phyloP scores from a whole-genome alignment of 257 asterid species.

The Solanum commersonii region DNA sequence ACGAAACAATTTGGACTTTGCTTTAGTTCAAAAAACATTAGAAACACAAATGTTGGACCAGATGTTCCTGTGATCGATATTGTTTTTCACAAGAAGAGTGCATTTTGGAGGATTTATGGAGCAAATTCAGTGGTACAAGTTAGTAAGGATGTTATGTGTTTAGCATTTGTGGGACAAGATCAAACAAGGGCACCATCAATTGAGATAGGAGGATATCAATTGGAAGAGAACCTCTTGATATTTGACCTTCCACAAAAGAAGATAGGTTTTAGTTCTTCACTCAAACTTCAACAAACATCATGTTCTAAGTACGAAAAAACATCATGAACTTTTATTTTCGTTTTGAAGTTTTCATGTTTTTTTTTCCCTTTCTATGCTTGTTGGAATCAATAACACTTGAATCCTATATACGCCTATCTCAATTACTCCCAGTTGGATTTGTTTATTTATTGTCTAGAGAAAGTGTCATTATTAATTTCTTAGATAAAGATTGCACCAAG shows the following conservation, averaged over 20 bases:
- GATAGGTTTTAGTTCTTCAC: constrained; percentile 32
- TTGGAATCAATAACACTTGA: no score
- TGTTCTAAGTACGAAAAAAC: constrained; percentile 21
- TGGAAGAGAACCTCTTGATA: constrained; percentile 34
- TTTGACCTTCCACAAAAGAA: constrained; percentile 31
- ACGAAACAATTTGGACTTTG: constrained; percentile 3
- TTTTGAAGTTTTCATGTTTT: no score
- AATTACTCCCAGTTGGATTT: not conserved
- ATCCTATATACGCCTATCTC: not conserved
- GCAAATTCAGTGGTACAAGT: constrained; percentile 31
- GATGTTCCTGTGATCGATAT: no score
- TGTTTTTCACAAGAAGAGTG: no score
- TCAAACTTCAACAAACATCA: constrained; percentile 15
- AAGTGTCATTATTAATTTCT: not conserved
- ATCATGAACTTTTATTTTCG: not conserved
- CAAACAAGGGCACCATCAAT: constrained; percentile 8
- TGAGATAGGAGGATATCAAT: constrained; percentile 35
- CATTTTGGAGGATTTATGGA: constrained; percentile 26
- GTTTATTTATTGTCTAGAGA: not conserved
- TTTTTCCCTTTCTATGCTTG: no score
- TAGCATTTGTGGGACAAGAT: constrained; percentile 35
- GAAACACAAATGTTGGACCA: no score
- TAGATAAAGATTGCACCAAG: not conserved
- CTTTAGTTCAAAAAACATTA: no score
- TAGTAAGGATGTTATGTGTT: constrained; percentile 18